Base-by-base conservation (phyloP, 352 stramenopile genomes). In the Plasmopara muralis region DNA sequence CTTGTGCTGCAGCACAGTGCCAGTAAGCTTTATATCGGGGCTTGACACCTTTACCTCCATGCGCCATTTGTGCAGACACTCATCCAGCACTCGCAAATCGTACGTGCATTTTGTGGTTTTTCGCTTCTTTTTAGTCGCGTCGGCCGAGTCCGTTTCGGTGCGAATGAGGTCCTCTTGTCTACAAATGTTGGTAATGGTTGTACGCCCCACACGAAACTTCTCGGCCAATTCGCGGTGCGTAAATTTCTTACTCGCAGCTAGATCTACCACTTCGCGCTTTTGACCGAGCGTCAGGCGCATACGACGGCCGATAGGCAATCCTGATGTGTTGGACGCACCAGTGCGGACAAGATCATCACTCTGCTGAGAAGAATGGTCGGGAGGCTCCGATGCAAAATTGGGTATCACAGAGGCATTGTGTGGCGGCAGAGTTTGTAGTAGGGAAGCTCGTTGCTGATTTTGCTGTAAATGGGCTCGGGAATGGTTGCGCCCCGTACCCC, bases 41-140 rank as follows among this genome's bases (percentile, higher is more conserved):
- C 61, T 86, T 59, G 73, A 87, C 30, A 93, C 79, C 42, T 86
- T 86, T 38, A 86, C 63, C 57, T 93, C 83, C 79, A 93, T 89
- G 42, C 83, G 74, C 83, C 79, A 90, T 71, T 93, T 93, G 68
- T 93, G 80, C 49, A 93, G 59, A 61, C 74, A 87, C 63, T 93
- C 79, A 60, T 90, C 79, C 31, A 93, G 57, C 55, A 90, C 70
- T 16, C 76, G 75, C 57, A 90, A 62, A 52, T 93, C 79, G 60
- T 90, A 90, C 42, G 77, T 80, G 64, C 79, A 90, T 54, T 87
- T 88, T 53, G 83, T 89, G 15, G 79, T 93, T 63, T 93, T 93
- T 65, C 82, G 70, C 53, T 83, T 83, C 68, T 93, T 93, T 69
- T 93, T 93, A 30, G 76, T 68, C 8, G 78, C 77, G 60, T 93